A percentile compares a stretch with the other conserved stretches of the same genome.
Evolutionary conservation across 352 stramenopile genomes (phyloP).

Genomic region (Globisporangium perplexum): DNA sequence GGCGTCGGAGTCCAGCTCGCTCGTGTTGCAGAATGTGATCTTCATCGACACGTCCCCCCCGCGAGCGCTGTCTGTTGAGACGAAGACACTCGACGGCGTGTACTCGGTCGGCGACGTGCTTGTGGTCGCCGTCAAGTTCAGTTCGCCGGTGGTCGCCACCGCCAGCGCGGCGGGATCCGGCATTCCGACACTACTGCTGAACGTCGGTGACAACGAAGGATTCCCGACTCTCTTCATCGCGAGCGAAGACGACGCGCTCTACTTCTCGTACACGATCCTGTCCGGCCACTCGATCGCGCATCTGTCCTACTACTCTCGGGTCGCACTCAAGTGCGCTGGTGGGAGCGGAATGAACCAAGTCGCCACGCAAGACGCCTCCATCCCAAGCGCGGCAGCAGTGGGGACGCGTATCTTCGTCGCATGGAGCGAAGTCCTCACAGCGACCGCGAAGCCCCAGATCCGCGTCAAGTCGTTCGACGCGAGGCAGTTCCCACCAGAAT

Average conservation of each 20-base stretch:
- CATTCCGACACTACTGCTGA: slow-evolving; percentile 32
- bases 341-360: slow-evolving; percentile 47
- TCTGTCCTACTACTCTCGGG: slow-evolving; percentile 33
- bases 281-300: slow-evolving; percentile 32
- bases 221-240: slow-evolving; percentile 22
- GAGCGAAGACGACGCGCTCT: slow-evolving; percentile 34
- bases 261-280: slow-evolving; percentile 44
- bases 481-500: slow-evolving; percentile 23
- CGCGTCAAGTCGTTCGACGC: slow-evolving; percentile 38
- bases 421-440: slow-evolving; percentile 39
- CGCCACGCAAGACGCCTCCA: slow-evolving; percentile 16
- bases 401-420: slow-evolving; percentile 27
- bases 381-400: slow-evolving; percentile 21
- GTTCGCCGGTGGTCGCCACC: slow-evolving; percentile 25
- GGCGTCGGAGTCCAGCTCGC: slow-evolving; percentile 10
- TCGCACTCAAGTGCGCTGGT: slow-evolving; percentile 35
- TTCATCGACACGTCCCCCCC: slow-evolving; percentile 33
- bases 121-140: slow-evolving; percentile 32
- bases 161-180: slow-evolving; percentile 12
- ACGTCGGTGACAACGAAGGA: slow-evolving; percentile 23
- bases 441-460: slow-evolving; percentile 25
- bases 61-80: slow-evolving; percentile 30
- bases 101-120: slow-evolving; percentile 55
- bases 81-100: slow-evolving; percentile 25
- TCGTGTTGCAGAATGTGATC: slow-evolving; percentile 17